phyloP scores from a whole-genome alignment of 2,329 filamentous ascomycete genomes.

The Macroventuria anomochaeta region DNA sequence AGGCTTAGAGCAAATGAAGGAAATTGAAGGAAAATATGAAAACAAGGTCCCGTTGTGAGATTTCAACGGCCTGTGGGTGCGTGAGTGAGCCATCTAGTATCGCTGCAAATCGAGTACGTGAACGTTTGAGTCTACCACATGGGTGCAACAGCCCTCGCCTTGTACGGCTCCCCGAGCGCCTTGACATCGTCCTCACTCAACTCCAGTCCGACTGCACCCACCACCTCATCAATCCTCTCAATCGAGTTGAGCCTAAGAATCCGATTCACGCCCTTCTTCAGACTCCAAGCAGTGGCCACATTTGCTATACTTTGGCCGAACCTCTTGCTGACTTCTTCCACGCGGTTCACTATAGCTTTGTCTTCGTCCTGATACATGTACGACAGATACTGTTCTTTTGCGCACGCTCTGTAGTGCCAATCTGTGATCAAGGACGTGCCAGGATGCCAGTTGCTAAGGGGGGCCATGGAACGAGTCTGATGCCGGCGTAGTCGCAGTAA shows the following conservation, averaged over 20 bases:
- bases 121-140: neutral
- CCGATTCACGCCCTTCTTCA: slow-evolving; percentile 27
- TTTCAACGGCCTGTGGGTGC: too few species aligned
- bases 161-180: neutral
- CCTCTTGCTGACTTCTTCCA: slow-evolving; percentile 62
- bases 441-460: slow-evolving; percentile 46
- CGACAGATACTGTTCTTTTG: neutral
- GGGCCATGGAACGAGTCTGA: slow-evolving; percentile 40
- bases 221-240: slow-evolving; percentile 28
- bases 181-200: neutral
- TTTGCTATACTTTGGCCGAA: slow-evolving; percentile 65
- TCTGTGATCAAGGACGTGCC: slow-evolving; percentile 33
- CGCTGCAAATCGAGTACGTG: too few species aligned
- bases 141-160: neutral
- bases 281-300: slow-evolving; percentile 47
- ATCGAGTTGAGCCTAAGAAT: slow-evolving; percentile 30
- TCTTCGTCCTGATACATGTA: slow-evolving; percentile 48
- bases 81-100: too few species aligned
- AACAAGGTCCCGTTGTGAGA: too few species aligned
- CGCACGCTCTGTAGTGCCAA: neutral
- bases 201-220: neutral
- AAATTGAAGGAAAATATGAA: too few species aligned
- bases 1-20: too few species aligned
- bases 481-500: slow-evolving; percentile 40
- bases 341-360: slow-evolving; percentile 56